Evolutionary conservation across 441 rosid genomes (phyloP).

Genomic region (Erysimum cheiri): DNA sequence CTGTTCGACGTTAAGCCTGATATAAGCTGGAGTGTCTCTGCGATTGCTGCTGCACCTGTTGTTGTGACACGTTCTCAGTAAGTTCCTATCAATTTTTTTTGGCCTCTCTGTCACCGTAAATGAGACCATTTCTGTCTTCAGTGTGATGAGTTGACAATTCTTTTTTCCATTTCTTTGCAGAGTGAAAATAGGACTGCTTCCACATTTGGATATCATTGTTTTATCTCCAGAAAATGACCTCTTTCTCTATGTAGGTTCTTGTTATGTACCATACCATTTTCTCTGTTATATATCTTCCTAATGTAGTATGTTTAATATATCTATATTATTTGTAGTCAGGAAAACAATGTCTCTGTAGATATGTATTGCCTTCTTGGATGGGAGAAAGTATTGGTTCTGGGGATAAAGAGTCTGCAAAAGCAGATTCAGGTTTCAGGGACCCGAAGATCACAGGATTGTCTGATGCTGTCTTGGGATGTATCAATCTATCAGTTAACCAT

Average conservation of each 20-base stretch:
- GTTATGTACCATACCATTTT: conserved; percentile 23
- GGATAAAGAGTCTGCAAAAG: conserved; percentile 60
- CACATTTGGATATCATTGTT: conserved; percentile 78
- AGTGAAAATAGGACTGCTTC: conserved; percentile 71
- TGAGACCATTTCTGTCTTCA: conserved; percentile 28
- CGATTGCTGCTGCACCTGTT: conserved; percentile 91
- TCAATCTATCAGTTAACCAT: conserved; percentile 74
- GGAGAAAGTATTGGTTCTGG: conserved; percentile 51
- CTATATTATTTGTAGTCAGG: conserved; percentile 78
- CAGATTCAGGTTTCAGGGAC: conserved; percentile 57
- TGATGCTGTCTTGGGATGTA: conserved; percentile 88
- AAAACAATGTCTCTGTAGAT: conserved; percentile 88
- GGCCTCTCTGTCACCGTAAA: conserved; percentile 19
- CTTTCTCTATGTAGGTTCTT: conserved; percentile 84
- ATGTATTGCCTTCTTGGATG: conserved; percentile 71
- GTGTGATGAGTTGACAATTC: too few relatives aligned
- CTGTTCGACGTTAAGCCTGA: conserved; percentile 84
- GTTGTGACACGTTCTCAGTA: conserved; percentile 87
- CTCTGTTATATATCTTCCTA: conserved; percentile 11
- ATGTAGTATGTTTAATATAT: conserved; percentile 18
- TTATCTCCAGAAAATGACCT: conserved; percentile 84
- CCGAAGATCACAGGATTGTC: conserved; percentile 76
- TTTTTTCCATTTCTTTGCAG: conserved; percentile 52
- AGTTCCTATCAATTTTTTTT: conserved; percentile 36
- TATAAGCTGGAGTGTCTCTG: conserved; percentile 93